Conservation (phyloP, 2,329 filamentous ascomycete species). For the Aureobasidium sp. region DNA sequence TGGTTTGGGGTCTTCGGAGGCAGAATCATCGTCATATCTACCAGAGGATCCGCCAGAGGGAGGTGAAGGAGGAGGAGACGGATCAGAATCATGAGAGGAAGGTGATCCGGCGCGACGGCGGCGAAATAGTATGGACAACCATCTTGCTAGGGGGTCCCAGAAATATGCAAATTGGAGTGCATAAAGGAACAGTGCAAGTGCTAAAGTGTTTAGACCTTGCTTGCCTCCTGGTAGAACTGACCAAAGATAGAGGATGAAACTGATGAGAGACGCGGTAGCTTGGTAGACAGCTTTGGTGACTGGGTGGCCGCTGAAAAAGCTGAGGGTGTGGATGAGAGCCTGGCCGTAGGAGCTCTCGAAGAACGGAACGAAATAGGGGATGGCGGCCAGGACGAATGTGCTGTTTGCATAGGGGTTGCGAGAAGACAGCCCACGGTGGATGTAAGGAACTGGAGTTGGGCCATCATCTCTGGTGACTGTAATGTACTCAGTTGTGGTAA, state of each 20-base stretch:
- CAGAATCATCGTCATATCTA: background rate
- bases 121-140: background rate
- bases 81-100: background rate
- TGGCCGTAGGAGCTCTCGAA: background rate
- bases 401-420: background rate
- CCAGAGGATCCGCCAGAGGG: background rate
- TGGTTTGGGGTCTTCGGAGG: background rate
- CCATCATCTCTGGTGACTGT: background rate
- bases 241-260: background rate
- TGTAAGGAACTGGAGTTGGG: background rate
- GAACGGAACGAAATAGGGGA: background rate
- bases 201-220: background rate
- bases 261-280: background rate
- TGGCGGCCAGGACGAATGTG: background rate
- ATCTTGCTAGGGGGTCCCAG: background rate
- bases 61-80: background rate
- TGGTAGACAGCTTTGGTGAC: background rate
- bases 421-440: background rate
- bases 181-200: background rate
- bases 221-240: background rate
- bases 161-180: background rate
- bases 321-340: background rate
- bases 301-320: background rate
- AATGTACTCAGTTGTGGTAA: background rate
- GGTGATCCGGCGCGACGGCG: background rate